Conservation (phyloP, 352 stramenopile species). For the Aphanomyces invadans region DNA sequence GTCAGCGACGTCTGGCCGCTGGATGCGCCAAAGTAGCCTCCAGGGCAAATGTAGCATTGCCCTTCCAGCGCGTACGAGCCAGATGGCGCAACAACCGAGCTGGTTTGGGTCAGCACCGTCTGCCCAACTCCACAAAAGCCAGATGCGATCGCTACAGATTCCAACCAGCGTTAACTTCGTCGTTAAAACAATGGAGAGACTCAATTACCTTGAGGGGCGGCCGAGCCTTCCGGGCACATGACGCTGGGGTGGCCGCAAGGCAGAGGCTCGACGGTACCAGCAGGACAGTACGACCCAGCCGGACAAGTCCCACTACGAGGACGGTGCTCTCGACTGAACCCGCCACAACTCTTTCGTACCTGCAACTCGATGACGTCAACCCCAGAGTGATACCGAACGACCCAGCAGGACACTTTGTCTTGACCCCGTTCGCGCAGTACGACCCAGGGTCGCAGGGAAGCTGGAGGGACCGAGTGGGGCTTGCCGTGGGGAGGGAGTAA, state of each 20-base stretch:
- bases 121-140: constrained; percentile 4
- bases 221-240: constrained; percentile 33
- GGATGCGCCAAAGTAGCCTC: constrained; percentile 43
- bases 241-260: neutral
- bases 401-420: constrained; percentile 16
- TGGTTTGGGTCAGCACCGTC: constrained; percentile 30
- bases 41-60: constrained; percentile 53
- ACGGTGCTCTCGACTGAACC: no score
- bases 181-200: neutral
- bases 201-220: constrained; percentile 17
- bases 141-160: neutral
- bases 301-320: constrained; percentile 27
- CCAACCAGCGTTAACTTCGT: neutral
- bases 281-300: constrained; percentile 35
- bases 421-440: constrained; percentile 30
- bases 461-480: constrained; percentile 17
- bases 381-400: constrained; percentile 16
- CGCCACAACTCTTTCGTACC: no score
- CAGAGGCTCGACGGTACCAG: neutral
- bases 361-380: constrained; percentile 17
- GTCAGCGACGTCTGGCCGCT: constrained; percentile 34
- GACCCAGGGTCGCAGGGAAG: constrained; percentile 28
- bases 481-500: constrained; percentile 23
- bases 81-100: constrained; percentile 25
- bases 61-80: constrained; percentile 58